Base-by-base conservation (phyloP, 1,139 yeast genomes). In the Nematodospora anomalae region DNA sequence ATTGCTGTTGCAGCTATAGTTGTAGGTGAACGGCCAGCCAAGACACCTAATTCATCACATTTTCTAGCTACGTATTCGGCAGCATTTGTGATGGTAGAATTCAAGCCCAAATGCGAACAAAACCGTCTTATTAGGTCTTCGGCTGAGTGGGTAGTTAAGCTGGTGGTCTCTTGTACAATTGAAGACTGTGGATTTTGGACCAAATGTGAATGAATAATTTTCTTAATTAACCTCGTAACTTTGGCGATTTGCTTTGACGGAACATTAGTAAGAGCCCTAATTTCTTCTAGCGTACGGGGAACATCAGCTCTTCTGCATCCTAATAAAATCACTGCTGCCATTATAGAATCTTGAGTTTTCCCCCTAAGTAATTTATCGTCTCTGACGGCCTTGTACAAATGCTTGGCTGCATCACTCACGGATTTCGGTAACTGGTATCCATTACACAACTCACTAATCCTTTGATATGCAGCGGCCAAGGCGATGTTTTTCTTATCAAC, bases 1-100 rank as follows among this genome's bases (percentile, higher is more conserved):
- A 92, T 90, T 3, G 94, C 95, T 0, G 97, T 94, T 6, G 97
- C 97, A 0, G 97, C 97, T 53, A 92, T 88, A 25, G 97, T 90
- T 34, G 90, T 89, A 21, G 98, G 98, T 1, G 96, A 87, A 50
- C 97, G 79, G 51, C 97, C 97, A 6, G 96, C 97, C 54, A 90
- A 72, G 23, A 92, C 94, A 35, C 96, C 97, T 43, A 83, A 83
- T 41, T 85, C 95, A 52, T 87, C 85, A 52, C 95, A 87, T 44
- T 81, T 76, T 55, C 88, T 79, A 3, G 96, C 96, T 49, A 92
- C 87, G 52, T 83, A 78, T 59, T 90, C 97, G 4, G 97, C 95
- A 3, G 95, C 95, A 47, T 89, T 85, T 15, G 96, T 84, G 34
- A 89, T 82, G 57, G 80, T 89, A 40, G 88, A 79, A 25, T 81